phyloP scores from a whole-genome alignment of 257 asterid genomes.

The Salvia rosmarinus region DNA sequence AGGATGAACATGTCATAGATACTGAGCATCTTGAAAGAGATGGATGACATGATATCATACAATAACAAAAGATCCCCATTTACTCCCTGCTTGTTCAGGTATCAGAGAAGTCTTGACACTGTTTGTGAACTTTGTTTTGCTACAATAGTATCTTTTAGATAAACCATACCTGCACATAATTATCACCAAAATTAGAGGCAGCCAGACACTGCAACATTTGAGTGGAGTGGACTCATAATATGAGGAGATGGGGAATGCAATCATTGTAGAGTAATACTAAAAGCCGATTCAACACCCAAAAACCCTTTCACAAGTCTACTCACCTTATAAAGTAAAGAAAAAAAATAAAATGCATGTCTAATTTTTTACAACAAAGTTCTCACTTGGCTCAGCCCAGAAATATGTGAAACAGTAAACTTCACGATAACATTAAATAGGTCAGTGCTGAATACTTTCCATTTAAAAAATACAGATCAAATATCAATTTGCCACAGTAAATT shows the following conservation, averaged over 20 bases:
- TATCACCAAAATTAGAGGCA: conserved; percentile 17
- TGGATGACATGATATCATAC: conserved; percentile 53
- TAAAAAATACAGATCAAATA: neutral
- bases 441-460: neutral
- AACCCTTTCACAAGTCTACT: neutral
- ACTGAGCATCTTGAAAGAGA: conserved; percentile 34
- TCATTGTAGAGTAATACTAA: neutral
- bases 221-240: conserved; percentile 10
- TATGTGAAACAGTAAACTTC: neutral
- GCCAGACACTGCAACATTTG: neutral
- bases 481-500: neutral
- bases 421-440: conserved; percentile 1
- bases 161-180: conserved; percentile 41
- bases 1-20: conserved; percentile 27
- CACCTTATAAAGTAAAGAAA: neutral
- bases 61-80: conserved; percentile 58
- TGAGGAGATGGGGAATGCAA: conserved; percentile 24
- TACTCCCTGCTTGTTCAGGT: conserved; percentile 42
- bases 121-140: conserved; percentile 37
- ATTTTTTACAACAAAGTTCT: neutral
- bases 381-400: conserved; percentile 3
- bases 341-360: neutral
- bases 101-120: conserved; percentile 35
- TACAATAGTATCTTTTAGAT: conserved; percentile 45
- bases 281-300: conserved; percentile 7